These are phyloP conservation scores for Porogramme epimiltina DNA, from an alignment of 1,284 basidiomycete genomes.

Conservation along the genomic window DNA sequence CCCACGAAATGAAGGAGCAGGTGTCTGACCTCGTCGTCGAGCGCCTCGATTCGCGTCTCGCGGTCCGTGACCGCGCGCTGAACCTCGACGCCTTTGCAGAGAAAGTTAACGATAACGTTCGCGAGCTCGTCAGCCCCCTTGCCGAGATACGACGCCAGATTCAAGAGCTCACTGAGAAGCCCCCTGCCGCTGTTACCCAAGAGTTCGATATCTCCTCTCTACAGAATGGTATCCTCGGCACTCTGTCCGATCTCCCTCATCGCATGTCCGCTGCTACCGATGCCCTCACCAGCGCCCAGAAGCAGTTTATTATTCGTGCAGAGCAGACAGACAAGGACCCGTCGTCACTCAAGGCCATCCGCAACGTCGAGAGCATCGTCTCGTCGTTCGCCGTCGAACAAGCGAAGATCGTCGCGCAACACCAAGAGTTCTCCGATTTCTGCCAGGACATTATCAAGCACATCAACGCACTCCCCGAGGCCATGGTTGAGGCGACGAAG, in stretches of 20 bases:
- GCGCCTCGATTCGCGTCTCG: conserved; percentile 75
- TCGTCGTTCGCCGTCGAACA: conserved; percentile 46
- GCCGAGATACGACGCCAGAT: conserved; percentile 45
- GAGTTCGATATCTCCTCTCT: conserved; percentile 20
- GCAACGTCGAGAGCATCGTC: conserved; percentile 47
- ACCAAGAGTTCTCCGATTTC: conserved; percentile 48
- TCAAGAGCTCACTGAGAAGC: conserved; percentile 37
- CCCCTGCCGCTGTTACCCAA: conserved; percentile 4
- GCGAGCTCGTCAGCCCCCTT: conserved; percentile 51
- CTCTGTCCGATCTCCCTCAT: conserved; percentile 45
- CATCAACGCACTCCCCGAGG: conserved; percentile 58
- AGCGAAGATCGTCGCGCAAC: conserved; percentile 45
- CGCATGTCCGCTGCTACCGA: conserved; percentile 44
- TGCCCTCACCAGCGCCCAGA: conserved; percentile 39
- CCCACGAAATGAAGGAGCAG: conserved; percentile 82
- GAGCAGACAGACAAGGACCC: conserved; percentile 25
- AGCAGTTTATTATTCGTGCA: conserved; percentile 33
- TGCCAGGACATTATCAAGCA: conserved; percentile 55
- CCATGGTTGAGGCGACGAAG: conserved; percentile 54
- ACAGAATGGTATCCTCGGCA: conserved; percentile 32
- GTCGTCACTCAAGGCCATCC: conserved; percentile 27
- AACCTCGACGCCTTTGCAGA: conserved; percentile 60
- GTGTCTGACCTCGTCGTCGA: conserved; percentile 84
- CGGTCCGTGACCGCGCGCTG: conserved; percentile 70
- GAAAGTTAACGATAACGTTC: conserved; percentile 57